Evolutionary conservation across 2,329 filamentous ascomycete species (phyloP).

Genomic region (Phyllosticta ampelicida): DNA sequence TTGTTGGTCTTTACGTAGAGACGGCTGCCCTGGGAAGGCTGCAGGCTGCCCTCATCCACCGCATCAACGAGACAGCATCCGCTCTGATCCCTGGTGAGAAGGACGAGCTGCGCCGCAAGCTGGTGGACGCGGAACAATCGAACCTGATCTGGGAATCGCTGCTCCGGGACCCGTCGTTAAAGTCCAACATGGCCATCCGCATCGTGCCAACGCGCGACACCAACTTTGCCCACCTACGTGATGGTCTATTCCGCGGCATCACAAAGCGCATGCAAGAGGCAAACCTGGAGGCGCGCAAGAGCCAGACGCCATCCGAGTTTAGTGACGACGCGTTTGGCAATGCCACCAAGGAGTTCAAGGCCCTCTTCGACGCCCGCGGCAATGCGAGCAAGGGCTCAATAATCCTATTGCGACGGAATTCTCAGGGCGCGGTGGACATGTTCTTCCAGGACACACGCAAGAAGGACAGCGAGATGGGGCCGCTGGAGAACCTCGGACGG

Average conservation of each 20-base stretch:
- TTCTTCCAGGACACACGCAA: conserved; percentile 46
- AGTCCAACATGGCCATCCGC: conserved; percentile 56
- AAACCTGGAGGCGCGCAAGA: conserved; percentile 35
- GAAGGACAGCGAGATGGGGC: conserved; percentile 31
- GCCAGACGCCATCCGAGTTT: conserved; percentile 35
- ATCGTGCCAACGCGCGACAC: conserved; percentile 89
- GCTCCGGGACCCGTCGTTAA: conserved; percentile 35
- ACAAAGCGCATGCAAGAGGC: conserved; percentile 56
- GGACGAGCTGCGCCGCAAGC: conserved; percentile 53
- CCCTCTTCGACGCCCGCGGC: conserved; percentile 64
- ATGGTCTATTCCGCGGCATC: conserved; percentile 82
- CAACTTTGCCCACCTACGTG: conserved; percentile 83
- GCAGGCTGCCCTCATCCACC: conserved; percentile 65
- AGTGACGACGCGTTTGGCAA: conserved; percentile 66
- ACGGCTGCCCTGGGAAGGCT: conserved; percentile 71
- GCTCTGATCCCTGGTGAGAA: conserved; percentile 77
- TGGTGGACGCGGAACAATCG: conserved; percentile 59
- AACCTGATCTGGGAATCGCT: conserved; percentile 66
- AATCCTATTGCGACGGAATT: conserved; percentile 60
- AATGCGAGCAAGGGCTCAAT: conserved; percentile 73
- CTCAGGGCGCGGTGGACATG: conserved; percentile 44
- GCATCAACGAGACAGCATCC: conserved; percentile 66
- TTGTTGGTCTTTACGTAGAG: conserved; percentile 85
- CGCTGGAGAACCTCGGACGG: conserved; percentile 52
- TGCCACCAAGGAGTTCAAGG: conserved; percentile 67